phyloP scores from a whole-genome alignment of 1,284 basidiomycete species.

The Austroboletus novae-zelandiae region DNA sequence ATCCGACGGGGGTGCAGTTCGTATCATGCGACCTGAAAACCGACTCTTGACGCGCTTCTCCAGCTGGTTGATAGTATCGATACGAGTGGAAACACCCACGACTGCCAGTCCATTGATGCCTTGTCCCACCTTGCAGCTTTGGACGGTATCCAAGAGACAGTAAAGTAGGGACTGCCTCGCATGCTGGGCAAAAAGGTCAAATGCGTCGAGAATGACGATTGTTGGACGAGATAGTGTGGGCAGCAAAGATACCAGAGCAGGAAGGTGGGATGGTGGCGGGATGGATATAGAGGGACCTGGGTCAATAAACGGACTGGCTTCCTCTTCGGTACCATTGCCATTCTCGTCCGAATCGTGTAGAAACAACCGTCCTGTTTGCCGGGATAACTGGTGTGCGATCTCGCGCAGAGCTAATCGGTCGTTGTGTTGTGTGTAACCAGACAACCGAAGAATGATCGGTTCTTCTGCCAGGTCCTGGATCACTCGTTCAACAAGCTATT shows the following conservation, averaged over 20 bases:
- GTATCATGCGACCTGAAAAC: slow-evolving; percentile 87
- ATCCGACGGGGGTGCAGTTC: slow-evolving; percentile 60
- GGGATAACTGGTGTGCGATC: slow-evolving; percentile 78
- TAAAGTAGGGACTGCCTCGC: slow-evolving; percentile 86
- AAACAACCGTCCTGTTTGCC: slow-evolving; percentile 63
- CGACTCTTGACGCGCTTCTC: slow-evolving; percentile 96
- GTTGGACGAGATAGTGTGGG: slow-evolving; percentile 78
- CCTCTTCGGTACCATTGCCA: slow-evolving; percentile 25
- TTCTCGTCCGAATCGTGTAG: slow-evolving; percentile 43
- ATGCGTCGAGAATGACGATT: slow-evolving; percentile 82
- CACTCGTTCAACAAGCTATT: slow-evolving; percentile 58
- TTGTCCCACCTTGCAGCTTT: slow-evolving; percentile 58
- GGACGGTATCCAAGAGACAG: slow-evolving; percentile 82
- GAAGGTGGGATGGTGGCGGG: slow-evolving; percentile 75
- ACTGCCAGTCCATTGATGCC: slow-evolving; percentile 73
- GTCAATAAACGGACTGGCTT: slow-evolving; percentile 42
- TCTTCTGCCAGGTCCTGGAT: slow-evolving; percentile 42
- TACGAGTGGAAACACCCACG: slow-evolving; percentile 77
- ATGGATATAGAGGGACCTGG: slow-evolving; percentile 35
- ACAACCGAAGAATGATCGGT: slow-evolving; percentile 77
- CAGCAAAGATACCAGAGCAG: slow-evolving; percentile 75
- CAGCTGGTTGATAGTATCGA: slow-evolving; percentile 85
- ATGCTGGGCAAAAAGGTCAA: slow-evolving; percentile 89
- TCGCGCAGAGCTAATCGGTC: slow-evolving; percentile 92
- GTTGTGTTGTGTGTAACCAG: slow-evolving; percentile 81